phyloP scores from a whole-genome alignment of 805 yeast genomes.

The Saturnispora zaruensis region DNA sequence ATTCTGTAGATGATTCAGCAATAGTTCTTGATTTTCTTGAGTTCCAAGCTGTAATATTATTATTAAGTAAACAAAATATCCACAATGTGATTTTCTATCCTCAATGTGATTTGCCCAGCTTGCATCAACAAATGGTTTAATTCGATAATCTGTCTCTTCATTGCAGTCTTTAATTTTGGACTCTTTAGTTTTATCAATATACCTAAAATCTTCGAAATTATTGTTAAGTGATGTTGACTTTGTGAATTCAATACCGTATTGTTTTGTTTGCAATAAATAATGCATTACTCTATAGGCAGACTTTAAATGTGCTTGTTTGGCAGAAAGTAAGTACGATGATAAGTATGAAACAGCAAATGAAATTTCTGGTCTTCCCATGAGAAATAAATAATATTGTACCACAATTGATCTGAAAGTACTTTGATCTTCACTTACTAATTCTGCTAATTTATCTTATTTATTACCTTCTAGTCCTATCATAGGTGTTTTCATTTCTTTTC shows the following conservation, averaged over 20 bases:
- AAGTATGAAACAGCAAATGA: constrained; percentile 3
- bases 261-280: constrained; percentile 5
- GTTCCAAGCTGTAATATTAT: constrained; percentile 3
- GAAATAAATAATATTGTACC: constrained; percentile 8
- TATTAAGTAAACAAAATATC: constrained; percentile 4
- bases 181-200: constrained; percentile 3
- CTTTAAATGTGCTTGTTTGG: constrained; percentile 3
- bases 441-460: not conserved
- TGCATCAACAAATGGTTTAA: constrained; percentile 6
- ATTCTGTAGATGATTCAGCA: constrained; percentile 7
- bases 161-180: constrained; percentile 4
- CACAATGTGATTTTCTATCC: constrained; percentile 6
- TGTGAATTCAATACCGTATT: not conserved
- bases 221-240: not conserved
- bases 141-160: not conserved
- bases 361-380: constrained; percentile 9
- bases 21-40: constrained; percentile 2
- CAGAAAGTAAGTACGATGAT: not conserved
- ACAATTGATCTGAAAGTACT: constrained; percentile 7
- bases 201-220: constrained; percentile 6
- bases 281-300: constrained; percentile 4
- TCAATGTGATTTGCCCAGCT: not conserved
- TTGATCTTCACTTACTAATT: not conserved
- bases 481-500: not conserved
- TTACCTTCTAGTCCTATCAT: not conserved